Evolutionary conservation across 2,329 filamentous ascomycete species (phyloP).

Genomic region (Ascosphaera pollenicola): DNA sequence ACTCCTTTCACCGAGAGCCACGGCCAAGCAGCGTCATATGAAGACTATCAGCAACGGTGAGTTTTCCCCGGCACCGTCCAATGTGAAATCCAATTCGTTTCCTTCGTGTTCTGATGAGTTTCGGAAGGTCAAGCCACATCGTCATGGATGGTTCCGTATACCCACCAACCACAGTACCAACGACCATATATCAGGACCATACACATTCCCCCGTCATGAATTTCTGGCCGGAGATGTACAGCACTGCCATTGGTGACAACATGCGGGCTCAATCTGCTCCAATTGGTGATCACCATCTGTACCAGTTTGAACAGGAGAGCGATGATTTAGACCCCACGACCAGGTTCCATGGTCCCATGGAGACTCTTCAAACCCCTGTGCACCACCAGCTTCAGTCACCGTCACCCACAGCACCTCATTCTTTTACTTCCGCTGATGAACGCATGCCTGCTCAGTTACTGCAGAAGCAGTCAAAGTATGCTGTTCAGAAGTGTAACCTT

Average conservation of each 20-base stretch:
- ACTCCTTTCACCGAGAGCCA: no score
- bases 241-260: neutral
- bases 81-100: neutral
- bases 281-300: neutral
- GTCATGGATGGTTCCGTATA: neutral
- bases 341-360: constrained; percentile 46
- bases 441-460: neutral
- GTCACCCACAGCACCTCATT: neutral
- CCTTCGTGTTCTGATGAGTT: neutral
- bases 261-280: neutral
- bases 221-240: neutral
- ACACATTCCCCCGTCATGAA: neutral
- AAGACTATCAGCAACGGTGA: no score
- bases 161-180: neutral
- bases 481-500: neutral
- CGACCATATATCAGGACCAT: neutral
- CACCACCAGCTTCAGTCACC: neutral
- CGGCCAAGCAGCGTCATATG: no score
- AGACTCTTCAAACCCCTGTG: neutral
- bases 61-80: no score
- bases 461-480: neutral
- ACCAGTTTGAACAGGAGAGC: neutral
- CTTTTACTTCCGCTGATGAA: neutral
- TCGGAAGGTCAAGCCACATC: neutral
- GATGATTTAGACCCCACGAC: constrained; percentile 45